Evolutionary conservation across 495 filamentous ascomycete genomes (phyloP).

Genomic region (Penicillium canariense): DNA sequence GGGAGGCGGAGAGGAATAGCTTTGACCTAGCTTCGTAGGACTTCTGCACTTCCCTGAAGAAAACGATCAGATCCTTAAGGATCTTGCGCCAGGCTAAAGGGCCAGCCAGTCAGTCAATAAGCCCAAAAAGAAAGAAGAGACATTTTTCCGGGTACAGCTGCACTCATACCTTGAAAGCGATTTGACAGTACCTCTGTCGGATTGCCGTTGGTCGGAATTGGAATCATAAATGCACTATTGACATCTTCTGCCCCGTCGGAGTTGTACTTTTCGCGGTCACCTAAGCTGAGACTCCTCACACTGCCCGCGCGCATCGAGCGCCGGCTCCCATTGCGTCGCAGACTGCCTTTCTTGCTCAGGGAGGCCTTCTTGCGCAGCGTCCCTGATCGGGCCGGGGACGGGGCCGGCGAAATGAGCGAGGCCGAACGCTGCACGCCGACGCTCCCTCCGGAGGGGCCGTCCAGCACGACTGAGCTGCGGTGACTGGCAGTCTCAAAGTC

Average conservation of each 20-base stretch:
- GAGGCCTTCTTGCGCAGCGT: conserved; percentile 87
- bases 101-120: conserved; percentile 11
- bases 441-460: conserved; percentile 36
- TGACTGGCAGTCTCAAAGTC: conserved; percentile 68
- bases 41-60: conserved; percentile 89
- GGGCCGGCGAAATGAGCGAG: conserved; percentile 53
- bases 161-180: conserved; percentile 76
- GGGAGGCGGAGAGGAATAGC: conserved; percentile 75
- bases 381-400: conserved; percentile 63
- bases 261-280: conserved; percentile 53
- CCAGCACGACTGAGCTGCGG: conserved; percentile 59
- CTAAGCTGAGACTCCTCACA: conserved; percentile 69
- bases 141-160: neutral
- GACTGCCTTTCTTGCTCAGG: conserved; percentile 65
- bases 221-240: conserved; percentile 83
- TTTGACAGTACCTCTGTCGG: conserved; percentile 89
- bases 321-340: conserved; percentile 77
- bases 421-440: conserved; percentile 43
- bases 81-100: conserved; percentile 85
- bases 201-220: conserved; percentile 80
- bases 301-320: conserved; percentile 76
- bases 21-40: conserved; percentile 88
- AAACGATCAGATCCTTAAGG: conserved; percentile 90
- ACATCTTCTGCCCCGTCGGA: conserved; percentile 62
- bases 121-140: neutral